Conservation (phyloP, 2,329 filamentous ascomycete species). For the Colletotrichum musae region DNA sequence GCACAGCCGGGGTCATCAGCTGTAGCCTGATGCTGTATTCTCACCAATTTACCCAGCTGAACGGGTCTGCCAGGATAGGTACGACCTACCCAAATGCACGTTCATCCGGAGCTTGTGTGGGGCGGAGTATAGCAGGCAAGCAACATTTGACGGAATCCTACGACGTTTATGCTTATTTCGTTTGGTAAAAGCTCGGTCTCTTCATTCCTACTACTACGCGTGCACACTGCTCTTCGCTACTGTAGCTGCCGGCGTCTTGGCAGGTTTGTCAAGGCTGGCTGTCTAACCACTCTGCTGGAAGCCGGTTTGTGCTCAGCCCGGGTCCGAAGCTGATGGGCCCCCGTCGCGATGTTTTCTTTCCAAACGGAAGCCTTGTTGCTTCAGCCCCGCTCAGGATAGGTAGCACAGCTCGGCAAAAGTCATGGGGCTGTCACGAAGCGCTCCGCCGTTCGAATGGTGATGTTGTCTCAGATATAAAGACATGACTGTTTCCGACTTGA, state of each 20-base stretch:
- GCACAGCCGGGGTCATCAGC: conserved; percentile 9
- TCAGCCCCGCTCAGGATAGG: conserved; percentile 15
- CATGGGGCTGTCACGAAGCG: background rate
- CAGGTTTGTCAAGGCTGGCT: conserved; percentile 2
- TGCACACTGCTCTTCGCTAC: too few relatives aligned
- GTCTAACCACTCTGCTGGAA: background rate
- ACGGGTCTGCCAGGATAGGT: too few relatives aligned
- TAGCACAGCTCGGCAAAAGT: background rate
- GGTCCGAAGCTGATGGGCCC: conserved; percentile 1
- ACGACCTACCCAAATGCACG: background rate
- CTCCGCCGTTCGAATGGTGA: background rate
- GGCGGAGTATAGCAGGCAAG: conserved; percentile 6
- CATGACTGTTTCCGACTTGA: background rate
- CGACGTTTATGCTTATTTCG: conserved; percentile 14
- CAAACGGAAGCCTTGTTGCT: conserved; percentile 2
- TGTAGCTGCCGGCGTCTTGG: conserved; percentile 3
- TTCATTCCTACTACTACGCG: too few relatives aligned
- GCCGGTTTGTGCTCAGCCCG: conserved; percentile 20
- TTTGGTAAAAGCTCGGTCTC: background rate
- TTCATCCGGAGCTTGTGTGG: conserved; percentile 17
- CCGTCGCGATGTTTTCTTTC: conserved; percentile 8
- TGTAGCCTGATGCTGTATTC: background rate
- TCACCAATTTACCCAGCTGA: too few relatives aligned
- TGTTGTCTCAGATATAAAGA: conserved; percentile 9
- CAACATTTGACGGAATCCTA: background rate